Evolutionary conservation across 306 rosid genomes (phyloP).

Genomic region (Corylus avellana): DNA sequence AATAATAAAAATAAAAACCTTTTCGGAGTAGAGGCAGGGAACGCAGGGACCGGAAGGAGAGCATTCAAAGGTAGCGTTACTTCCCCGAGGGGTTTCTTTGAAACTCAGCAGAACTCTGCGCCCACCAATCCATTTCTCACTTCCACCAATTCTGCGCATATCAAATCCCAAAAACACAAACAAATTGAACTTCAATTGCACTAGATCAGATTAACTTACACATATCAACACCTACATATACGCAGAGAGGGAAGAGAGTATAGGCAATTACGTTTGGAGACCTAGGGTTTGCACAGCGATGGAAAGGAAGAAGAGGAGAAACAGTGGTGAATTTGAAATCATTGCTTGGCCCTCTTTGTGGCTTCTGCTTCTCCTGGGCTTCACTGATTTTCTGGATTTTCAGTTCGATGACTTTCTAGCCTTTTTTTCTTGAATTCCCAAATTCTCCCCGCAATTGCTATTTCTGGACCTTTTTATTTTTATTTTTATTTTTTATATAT

Average conservation of each 20-base stretch:
- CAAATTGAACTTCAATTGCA: conserved; percentile 6
- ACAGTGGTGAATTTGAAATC: conserved; percentile 29
- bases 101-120: conserved; percentile 70
- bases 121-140: conserved; percentile 40
- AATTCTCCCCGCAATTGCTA: not conserved
- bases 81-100: conserved; percentile 67
- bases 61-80: conserved; percentile 75
- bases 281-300: conserved; percentile 35
- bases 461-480: not conserved
- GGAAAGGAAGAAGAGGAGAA: conserved; percentile 39
- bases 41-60: conserved; percentile 92
- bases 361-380: conserved; percentile 6
- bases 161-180: conserved; percentile 22
- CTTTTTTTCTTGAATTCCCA: not conserved
- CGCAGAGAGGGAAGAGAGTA: conserved; percentile 1
- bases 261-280: conserved; percentile 48
- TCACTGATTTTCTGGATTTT: not conserved
- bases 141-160: conserved; percentile 40
- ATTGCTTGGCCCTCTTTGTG: not conserved
- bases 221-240: conserved; percentile 9
- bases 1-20: conserved; percentile 44
- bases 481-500: not conserved
- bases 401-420: not conserved
- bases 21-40: conserved; percentile 81
- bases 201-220: conserved; percentile 19